A percentile compares a stretch with the other conserved stretches of the same genome.
Conservation (phyloP, 352 stramenopile genomes). For the Pythium coloratum region DNA sequence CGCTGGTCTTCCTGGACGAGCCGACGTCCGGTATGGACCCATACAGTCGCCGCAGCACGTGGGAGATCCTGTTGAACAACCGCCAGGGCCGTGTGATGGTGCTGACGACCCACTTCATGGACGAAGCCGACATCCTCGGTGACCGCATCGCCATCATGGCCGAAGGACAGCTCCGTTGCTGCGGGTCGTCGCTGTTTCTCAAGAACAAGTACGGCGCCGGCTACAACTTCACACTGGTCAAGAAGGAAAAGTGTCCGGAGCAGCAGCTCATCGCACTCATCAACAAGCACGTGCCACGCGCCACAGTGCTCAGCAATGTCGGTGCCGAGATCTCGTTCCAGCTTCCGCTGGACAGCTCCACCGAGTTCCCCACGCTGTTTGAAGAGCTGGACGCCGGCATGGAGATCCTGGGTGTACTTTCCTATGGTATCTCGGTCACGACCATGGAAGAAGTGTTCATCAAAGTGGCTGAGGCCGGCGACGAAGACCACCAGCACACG, state of each 20-base stretch:
- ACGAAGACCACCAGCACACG: constrained; percentile 28
- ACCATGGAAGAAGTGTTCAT: constrained; percentile 97
- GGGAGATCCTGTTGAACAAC: constrained; percentile 57
- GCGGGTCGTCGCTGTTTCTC: constrained; percentile 63
- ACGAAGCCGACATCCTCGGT: constrained; percentile 67
- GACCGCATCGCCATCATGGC: constrained; percentile 76
- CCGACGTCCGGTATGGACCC: constrained; percentile 30
- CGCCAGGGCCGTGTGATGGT: constrained; percentile 58
- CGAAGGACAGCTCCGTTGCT: constrained; percentile 41
- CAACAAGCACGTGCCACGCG: constrained; percentile 31
- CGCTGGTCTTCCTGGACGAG: constrained; percentile 28
- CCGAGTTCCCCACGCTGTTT: constrained; percentile 16
- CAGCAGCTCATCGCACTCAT: constrained; percentile 39
- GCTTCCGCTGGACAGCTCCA: constrained; percentile 39
- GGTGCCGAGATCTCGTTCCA: constrained; percentile 73
- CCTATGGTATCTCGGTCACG: constrained; percentile 94
- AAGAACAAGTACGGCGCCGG: constrained; percentile 88
- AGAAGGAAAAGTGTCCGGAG: constrained; percentile 33
- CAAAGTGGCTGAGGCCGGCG: constrained; percentile 42
- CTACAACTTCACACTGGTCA: constrained; percentile 58
- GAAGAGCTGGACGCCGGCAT: constrained; percentile 49
- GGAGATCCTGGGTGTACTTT: constrained; percentile 52
- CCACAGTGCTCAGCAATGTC: constrained; percentile 61
- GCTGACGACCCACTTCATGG: constrained; percentile 47
- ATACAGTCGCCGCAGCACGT: constrained; percentile 84